Conservation (phyloP, 169 alveolate species). For the Cryptosporidium ubiquitum region DNA sequence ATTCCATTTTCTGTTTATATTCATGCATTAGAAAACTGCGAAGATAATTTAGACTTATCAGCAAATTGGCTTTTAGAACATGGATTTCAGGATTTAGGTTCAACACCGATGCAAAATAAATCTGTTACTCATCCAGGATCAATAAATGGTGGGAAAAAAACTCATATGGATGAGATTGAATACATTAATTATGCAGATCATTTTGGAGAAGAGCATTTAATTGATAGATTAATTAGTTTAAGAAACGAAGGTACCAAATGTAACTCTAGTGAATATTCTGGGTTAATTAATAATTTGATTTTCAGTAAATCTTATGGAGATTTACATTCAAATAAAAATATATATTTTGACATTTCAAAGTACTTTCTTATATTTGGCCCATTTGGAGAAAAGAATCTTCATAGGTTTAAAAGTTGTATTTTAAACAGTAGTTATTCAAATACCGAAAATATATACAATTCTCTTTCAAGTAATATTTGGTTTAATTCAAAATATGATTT, state of each 20-base stretch:
- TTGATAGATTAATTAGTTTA: background rate
- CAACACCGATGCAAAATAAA: background rate
- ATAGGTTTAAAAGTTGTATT: background rate
- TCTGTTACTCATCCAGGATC: background rate
- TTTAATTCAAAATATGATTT: background rate
- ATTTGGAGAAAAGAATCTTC: background rate
- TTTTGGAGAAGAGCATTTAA: constrained; percentile 3
- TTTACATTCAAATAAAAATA: background rate
- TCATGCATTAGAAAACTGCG: constrained; percentile 74
- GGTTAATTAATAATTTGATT: background rate
- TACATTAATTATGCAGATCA: background rate
- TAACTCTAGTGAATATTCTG: background rate
- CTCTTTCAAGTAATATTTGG: constrained; percentile 13
- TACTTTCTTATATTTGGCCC: constrained; percentile 17
- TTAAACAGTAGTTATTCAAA: background rate
- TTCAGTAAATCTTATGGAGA: background rate
- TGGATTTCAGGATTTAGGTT: constrained; percentile 67
- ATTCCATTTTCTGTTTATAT: constrained; percentile 75
- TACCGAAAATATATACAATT: background rate
- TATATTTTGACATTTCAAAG: background rate
- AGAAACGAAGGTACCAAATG: background rate
- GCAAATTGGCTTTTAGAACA: constrained; percentile 78
- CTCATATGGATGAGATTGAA: background rate
- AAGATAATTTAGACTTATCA: constrained; percentile 76
- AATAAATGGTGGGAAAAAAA: too few species aligned